Evolutionary conservation across 1,284 basidiomycete genomes (phyloP).

Genomic region (Trichosporon sp.): DNA sequence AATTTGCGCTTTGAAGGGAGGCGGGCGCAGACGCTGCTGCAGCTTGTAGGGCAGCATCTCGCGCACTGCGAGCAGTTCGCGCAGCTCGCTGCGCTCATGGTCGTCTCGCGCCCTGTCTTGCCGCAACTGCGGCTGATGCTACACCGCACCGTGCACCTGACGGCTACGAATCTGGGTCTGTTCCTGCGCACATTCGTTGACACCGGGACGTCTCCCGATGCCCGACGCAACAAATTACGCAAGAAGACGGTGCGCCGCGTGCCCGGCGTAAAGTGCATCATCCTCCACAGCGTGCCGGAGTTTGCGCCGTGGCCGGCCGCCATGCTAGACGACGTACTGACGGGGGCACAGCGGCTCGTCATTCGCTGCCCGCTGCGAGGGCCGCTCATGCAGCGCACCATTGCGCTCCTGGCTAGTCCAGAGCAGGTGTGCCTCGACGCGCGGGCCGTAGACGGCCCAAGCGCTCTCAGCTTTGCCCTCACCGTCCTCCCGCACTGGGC

Average conservation of each 20-base stretch:
- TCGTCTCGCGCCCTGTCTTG: neutral
- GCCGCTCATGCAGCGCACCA: neutral
- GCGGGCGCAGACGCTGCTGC: neutral
- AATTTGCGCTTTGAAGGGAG: neutral
- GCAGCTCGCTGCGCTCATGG: neutral
- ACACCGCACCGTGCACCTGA: neutral
- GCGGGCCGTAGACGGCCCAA: neutral
- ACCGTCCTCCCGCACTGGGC: conserved; percentile 2
- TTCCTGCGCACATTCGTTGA: neutral
- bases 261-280: neutral
- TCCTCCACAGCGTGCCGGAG: neutral
- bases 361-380: neutral
- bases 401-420: conserved; percentile 1
- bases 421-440: neutral
- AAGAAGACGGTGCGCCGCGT: neutral
- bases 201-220: neutral
- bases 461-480: neutral
- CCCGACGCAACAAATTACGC: neutral
- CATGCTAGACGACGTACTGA: neutral
- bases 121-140: neutral
- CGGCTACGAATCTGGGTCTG: neutral
- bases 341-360: neutral
- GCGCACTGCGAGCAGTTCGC: neutral
- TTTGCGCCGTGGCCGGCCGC: neutral
- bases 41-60: neutral